These are phyloP conservation scores for Grosmannia huntii DNA, from an alignment of 2,329 filamentous ascomycete genomes.

Conservation along the genomic window DNA sequence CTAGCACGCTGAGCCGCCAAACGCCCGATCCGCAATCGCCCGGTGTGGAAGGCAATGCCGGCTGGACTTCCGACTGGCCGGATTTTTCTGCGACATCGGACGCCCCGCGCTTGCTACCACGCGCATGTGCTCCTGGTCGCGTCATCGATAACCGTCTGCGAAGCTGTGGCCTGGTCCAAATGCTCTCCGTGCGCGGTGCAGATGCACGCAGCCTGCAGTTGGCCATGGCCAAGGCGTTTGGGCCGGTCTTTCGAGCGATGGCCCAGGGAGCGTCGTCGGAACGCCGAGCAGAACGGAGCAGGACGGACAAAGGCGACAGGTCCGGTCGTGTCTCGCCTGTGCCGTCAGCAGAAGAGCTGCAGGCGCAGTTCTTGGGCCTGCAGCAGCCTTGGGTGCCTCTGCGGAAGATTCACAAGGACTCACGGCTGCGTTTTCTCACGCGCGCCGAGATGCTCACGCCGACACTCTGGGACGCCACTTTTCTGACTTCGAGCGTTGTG, in stretches of 20 bases:
- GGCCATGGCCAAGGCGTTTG: constrained; percentile 51
- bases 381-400: constrained; percentile 61
- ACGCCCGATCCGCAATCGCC: constrained; percentile 35
- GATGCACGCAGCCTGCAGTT: constrained; percentile 56
- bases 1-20: constrained; percentile 31
- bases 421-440: constrained; percentile 56
- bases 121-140: constrained; percentile 51
- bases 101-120: constrained; percentile 53
- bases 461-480: constrained; percentile 56
- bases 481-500: constrained; percentile 56
- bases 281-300: constrained; percentile 7
- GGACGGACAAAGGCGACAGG: neutral
- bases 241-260: constrained; percentile 36
- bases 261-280: constrained; percentile 15
- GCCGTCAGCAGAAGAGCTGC: constrained; percentile 13
- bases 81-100: constrained; percentile 16
- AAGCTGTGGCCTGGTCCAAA: constrained; percentile 59
- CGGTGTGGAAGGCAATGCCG: constrained; percentile 23
- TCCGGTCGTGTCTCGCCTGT: constrained; percentile 10
- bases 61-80: constrained; percentile 28
- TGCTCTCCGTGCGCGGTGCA: constrained; percentile 45
- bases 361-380: constrained; percentile 43
- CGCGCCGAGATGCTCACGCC: constrained; percentile 63
- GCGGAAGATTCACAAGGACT: constrained; percentile 63
- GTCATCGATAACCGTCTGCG: constrained; percentile 57